Evolutionary conservation across 2,329 filamentous ascomycete species (phyloP).

Genomic region (Penicillium sp.): DNA sequence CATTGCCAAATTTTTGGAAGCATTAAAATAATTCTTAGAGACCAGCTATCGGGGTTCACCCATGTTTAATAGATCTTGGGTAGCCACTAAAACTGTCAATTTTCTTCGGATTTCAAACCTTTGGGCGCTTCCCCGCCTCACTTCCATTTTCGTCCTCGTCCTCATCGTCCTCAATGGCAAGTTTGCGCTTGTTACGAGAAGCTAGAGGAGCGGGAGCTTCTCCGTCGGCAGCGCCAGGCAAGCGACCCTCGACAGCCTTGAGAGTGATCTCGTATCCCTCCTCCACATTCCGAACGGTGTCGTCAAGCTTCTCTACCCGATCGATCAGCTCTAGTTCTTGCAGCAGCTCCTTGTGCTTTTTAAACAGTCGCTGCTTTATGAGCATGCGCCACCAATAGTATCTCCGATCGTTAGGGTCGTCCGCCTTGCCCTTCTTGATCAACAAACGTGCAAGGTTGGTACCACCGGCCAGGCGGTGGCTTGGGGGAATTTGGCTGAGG

Average conservation of each 20-base stretch:
- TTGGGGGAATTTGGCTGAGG: conserved; percentile 58
- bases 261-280: conserved; percentile 63
- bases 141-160: conserved; percentile 31
- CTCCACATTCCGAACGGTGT: conserved; percentile 60
- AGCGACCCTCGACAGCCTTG: conserved; percentile 34
- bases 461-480: conserved; percentile 52
- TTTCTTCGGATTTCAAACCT: conserved; percentile 24
- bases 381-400: conserved; percentile 70
- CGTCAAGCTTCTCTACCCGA: conserved; percentile 62
- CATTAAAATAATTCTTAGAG: background rate
- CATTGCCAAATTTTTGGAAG: background rate
- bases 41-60: background rate
- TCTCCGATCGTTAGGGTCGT: conserved; percentile 59
- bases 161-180: conserved; percentile 29
- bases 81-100: background rate
- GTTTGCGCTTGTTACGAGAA: conserved; percentile 31
- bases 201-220: conserved; percentile 8
- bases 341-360: conserved; percentile 62
- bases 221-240: conserved; percentile 22
- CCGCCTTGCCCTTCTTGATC: conserved; percentile 50
- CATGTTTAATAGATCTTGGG: background rate
- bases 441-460: conserved; percentile 57
- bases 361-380: conserved; percentile 65
- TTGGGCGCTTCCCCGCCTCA: conserved; percentile 39
- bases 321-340: conserved; percentile 62